Percentiles rank a stretch among this genome's conserved stretches.
Conservation (phyloP, 2,329 filamentous ascomycete genomes). For the Juglanconis oblonga region DNA sequence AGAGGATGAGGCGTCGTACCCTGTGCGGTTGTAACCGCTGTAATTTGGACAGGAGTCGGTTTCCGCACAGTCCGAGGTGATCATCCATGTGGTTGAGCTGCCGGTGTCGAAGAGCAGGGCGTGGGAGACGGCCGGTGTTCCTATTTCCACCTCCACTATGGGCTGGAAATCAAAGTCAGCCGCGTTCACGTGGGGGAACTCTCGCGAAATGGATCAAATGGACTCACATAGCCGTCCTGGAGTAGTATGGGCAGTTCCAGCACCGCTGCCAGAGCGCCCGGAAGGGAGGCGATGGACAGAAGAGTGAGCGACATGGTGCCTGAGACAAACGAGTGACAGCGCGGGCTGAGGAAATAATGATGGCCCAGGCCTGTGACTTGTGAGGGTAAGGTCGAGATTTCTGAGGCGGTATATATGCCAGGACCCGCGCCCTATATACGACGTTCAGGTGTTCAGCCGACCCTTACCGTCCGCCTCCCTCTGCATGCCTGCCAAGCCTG, state of each 20-base stretch:
- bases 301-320: slow-evolving; percentile 8
- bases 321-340: not conserved
- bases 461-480: no score
- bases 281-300: slow-evolving; percentile 3
- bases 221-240: slow-evolving; percentile 8
- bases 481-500: not conserved
- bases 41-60: slow-evolving; percentile 25
- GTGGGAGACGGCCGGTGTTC: slow-evolving; percentile 28
- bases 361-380: not conserved
- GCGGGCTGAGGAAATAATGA: not conserved
- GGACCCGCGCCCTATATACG: not conserved
- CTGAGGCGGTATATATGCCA: not conserved
- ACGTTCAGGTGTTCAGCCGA: not conserved
- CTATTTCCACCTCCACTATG: slow-evolving; percentile 22
- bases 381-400: not conserved
- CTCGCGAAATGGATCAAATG: not conserved
- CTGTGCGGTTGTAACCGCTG: slow-evolving; percentile 25
- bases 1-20: slow-evolving; percentile 27
- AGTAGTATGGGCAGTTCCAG: slow-evolving; percentile 9
- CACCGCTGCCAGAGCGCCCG: slow-evolving; percentile 6
- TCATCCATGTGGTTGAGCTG: slow-evolving; percentile 32
- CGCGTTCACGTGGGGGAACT: no score
- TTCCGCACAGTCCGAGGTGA: slow-evolving; percentile 24
- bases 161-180: not conserved
- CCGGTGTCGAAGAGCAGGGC: slow-evolving; percentile 34